Percentiles rank a stretch among this genome's conserved stretches.
Conservation (phyloP, 208 protist species). For the Kentomonas sorsogonicus region DNA sequence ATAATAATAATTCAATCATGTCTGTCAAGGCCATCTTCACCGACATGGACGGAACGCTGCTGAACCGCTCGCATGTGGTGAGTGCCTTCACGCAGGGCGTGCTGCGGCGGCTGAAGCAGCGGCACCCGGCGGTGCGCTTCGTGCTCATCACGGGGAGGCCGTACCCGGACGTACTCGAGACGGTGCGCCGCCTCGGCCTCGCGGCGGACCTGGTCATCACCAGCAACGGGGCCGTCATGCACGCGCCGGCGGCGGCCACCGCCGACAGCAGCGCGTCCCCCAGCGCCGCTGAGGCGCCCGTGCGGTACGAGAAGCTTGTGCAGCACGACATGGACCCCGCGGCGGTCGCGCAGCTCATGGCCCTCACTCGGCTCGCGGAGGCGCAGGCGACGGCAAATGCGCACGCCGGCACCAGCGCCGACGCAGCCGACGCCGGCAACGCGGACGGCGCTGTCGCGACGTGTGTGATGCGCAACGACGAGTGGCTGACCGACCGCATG, state of each 20-base stretch:
- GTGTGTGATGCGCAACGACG: constrained; percentile 26
- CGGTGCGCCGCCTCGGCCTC: constrained; percentile 18
- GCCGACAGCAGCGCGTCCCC: too few species aligned
- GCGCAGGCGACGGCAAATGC: neutral
- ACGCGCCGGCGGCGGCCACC: neutral
- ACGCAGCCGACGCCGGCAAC: too few species aligned
- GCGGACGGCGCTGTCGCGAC: constrained; percentile 14
- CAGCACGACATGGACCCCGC: constrained; percentile 14
- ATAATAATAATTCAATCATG: too few species aligned
- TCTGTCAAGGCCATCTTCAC: constrained; percentile 14
- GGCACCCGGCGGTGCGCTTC: constrained; percentile 2
- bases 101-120: neutral
- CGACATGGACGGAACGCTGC: constrained; percentile 27
- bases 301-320: constrained; percentile 9
- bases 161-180: constrained; percentile 25
- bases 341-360: constrained; percentile 18
- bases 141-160: constrained; percentile 37
- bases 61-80: constrained; percentile 14
- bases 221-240: constrained; percentile 32
- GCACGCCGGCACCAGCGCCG: neutral
- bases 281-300: neutral
- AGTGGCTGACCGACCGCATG: constrained; percentile 22
- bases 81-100: constrained; percentile 13
- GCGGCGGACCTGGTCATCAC: constrained; percentile 30
- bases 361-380: neutral